Evolutionary conservation across 2,329 filamentous ascomycete species (phyloP), one percentile per base, ranked within the genome.

Genomic region (Orbilia oligospora): DNA sequence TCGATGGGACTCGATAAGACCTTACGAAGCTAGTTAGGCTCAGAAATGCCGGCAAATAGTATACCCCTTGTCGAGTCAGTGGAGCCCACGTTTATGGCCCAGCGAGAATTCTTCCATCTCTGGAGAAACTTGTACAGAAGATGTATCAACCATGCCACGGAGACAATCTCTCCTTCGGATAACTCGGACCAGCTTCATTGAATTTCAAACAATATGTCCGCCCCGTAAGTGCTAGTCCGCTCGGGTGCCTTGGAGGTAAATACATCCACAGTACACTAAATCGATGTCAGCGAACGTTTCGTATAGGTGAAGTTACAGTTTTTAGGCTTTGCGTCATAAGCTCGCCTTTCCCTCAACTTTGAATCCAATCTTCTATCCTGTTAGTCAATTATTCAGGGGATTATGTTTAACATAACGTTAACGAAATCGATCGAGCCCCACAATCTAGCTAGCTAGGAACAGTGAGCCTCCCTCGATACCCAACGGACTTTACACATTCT

Each of bases 141-240:
- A n/a, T n/a, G n/a, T n/a, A 55, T 16, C 18, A 46, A 66, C 38
- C 70, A 56, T 61, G 41, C 51, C 64, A 68, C 71, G 71, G 63
- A 75, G 44, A 63, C 53, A 63, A 20, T 61, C 24, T 65, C 30
- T 61, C 64, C 71, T 53, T 75, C 71, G 71, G 71, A 64, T 75
- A 75, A 55, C 64, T 68, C 71, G 71, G 71, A 75, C 67, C 20
- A 33, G 18, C 0, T 22, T 10, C 56, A 16, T 49, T 33, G 22
- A 16, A 44, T 27, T 61, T 27, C 36, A 44, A 61, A 61, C 41
- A 9, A 38, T 46, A n/a, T 14, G 41, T 46, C 14, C 6, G 53
- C 53, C 53, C 27, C 30, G n/a, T 38, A 24, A 9, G 14, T 18
- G n/a, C 20, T 12, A n/a, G 27, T 56, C 46, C 48, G 12, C 48